Base-by-base conservation (phyloP, 352 stramenopile genomes). In the Hyaloperonospora brassicae region DNA sequence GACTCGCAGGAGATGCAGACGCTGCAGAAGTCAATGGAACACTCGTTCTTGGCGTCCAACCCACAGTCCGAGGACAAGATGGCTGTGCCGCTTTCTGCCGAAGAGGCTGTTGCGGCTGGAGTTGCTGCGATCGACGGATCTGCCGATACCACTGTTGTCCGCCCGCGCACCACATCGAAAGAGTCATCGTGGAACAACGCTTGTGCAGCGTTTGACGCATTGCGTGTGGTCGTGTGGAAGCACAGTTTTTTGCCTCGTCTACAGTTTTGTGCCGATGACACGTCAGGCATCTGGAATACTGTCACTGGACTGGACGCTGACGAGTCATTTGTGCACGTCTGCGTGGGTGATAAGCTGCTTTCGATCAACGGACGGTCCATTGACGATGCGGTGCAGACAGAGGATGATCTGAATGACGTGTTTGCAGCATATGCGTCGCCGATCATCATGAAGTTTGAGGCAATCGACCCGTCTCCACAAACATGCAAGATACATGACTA, bases 211-310 rank as follows among this genome's bases (percentile, higher is more conserved):
- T 93, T 93, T 45, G 71, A 87, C 8, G 77, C 76, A 21, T 57
- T 93, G 31, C 80, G 82, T 31, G 73, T 93, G 31, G 83, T 93
- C 5, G 80, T 93, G 47, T 93, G 83, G 83, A 93, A 93, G 58
- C 83, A 91, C 64, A 90, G 80, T 57, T 93, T 90, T 50, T 63
- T 90, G 50, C 83, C 83, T 10, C 66, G 70, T 17, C 69, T 93
- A 50, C 67, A 72, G 42, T 90, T 88, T 39, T 50, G 68, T 35
- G 66, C 70, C 7, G 64, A 82, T 55, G 55, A 66, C 1, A 24
- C 39, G 14, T 72, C 61, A 0, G 71, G 70, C 22, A 73, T 87
- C 22, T 93, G 73, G 73, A 87, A 91, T 52, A 61, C 47, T 17
- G 56, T 93, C 36, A 76, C 65, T 14, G 70, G 89, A 34, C 25